Evolutionary conservation across 495 filamentous ascomycete species (phyloP).

Genomic region (Talaromyces ruber): DNA sequence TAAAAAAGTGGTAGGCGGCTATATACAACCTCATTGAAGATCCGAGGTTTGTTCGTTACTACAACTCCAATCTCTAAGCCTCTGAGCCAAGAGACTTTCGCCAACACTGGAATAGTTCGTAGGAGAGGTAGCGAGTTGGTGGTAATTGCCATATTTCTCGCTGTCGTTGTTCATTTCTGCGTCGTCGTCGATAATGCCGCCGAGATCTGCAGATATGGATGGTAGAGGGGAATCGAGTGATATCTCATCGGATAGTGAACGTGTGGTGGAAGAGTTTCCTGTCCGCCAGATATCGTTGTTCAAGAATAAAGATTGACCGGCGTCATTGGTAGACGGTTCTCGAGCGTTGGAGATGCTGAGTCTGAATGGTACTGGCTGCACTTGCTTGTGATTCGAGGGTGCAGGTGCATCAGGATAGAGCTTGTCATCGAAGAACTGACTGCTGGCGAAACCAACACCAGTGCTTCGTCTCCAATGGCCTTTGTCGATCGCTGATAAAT

Average conservation of each 20-base stretch:
- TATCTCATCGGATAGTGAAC: background rate
- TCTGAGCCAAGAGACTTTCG: background rate
- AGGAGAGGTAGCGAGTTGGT: background rate
- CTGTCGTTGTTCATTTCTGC: background rate
- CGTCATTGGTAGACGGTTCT: background rate
- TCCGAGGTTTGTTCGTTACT: background rate
- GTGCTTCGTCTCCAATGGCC: slow-evolving; percentile 48
- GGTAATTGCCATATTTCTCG: background rate
- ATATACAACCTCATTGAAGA: background rate
- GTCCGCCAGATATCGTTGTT: background rate
- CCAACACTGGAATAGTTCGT: background rate
- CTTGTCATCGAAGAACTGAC: slow-evolving; percentile 13
- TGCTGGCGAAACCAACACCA: slow-evolving; percentile 35
- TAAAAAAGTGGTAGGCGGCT: background rate
- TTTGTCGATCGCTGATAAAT: slow-evolving; percentile 44
- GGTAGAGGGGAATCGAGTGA: background rate
- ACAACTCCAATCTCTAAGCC: background rate
- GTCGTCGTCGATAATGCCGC: background rate
- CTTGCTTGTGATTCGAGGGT: background rate
- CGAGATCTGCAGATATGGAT: background rate
- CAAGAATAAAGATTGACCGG: background rate
- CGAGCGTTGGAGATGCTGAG: background rate
- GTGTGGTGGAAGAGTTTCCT: background rate
- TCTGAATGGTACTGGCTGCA: background rate
- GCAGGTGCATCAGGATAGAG: background rate